These are phyloP conservation scores for Rutidosis leptorrhynchoides DNA, from an alignment of 129 eudicot species.

Conservation along the genomic window DNA sequence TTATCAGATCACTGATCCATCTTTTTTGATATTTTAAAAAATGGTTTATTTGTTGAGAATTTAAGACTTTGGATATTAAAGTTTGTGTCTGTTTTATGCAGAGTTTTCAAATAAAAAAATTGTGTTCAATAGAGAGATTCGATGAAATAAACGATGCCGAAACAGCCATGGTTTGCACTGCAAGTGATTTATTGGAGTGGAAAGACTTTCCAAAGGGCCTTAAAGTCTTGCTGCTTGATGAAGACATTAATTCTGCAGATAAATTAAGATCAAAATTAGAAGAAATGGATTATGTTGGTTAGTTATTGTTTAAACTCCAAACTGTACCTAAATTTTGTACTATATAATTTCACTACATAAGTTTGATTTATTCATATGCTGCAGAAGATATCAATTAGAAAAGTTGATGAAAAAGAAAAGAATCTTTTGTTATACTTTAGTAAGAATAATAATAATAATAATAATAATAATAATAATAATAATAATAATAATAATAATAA, in stretches of 20 bases:
- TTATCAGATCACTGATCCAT: constrained; percentile 21
- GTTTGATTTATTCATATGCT: constrained; percentile 1
- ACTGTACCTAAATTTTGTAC: constrained; percentile 10
- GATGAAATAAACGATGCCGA: constrained; percentile 56
- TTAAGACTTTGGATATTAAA: constrained; percentile 7
- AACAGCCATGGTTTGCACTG: constrained; percentile 80
- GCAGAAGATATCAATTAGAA: not conserved
- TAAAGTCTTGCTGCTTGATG: constrained; percentile 69
- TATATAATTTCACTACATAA: constrained; percentile 11
- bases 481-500: too few relatives aligned
- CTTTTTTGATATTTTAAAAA: constrained; percentile 13
- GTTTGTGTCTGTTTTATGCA: constrained; percentile 27
- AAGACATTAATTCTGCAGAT: constrained; percentile 51
- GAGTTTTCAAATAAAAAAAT: constrained; percentile 18
- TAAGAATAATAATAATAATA: not conserved
- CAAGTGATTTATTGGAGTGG: constrained; percentile 61
- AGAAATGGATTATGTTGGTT: constrained; percentile 76
- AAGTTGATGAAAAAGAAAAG: not conserved
- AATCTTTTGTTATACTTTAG: not conserved
- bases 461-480: too few relatives aligned
- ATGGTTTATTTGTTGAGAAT: constrained; percentile 1
- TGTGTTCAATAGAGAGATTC: constrained; percentile 25
- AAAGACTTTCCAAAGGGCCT: constrained; percentile 90
- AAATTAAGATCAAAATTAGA: constrained; percentile 66
- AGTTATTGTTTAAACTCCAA: constrained; percentile 23